A percentile compares a stretch with the other conserved stretches of the same genome.
phyloP scores from a whole-genome alignment of 2,329 filamentous ascomycete genomes.

The Aspergillus hortae region DNA sequence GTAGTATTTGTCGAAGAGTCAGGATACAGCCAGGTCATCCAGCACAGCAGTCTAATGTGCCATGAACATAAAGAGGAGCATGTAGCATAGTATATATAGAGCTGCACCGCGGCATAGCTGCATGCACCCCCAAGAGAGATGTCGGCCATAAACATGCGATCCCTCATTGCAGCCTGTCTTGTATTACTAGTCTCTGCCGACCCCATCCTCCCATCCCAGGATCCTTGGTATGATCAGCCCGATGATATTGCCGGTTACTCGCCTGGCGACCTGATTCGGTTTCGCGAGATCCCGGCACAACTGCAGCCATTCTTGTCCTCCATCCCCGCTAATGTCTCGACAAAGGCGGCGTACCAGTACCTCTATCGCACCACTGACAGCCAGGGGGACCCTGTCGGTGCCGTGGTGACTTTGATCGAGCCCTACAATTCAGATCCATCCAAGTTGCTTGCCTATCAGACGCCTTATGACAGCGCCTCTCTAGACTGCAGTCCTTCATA shows the following conservation, averaged over 20 bases:
- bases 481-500: slow-evolving; percentile 21
- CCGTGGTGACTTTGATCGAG: slow-evolving; percentile 36
- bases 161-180: neutral
- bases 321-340: slow-evolving; percentile 11
- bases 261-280: slow-evolving; percentile 11
- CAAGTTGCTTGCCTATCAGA: slow-evolving; percentile 41
- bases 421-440: slow-evolving; percentile 22
- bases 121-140: neutral
- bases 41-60: no score
- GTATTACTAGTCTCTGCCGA: neutral
- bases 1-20: neutral
- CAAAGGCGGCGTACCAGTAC: slow-evolving; percentile 13
- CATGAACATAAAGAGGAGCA: no score
- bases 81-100: no score
- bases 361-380: slow-evolving; percentile 20
- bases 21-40: neutral
- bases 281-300: slow-evolving; percentile 6
- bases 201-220: slow-evolving; percentile 9
- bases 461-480: slow-evolving; percentile 24
- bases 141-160: neutral
- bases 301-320: slow-evolving; percentile 6
- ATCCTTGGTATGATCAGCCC: slow-evolving; percentile 12
- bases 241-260: slow-evolving; percentile 10
- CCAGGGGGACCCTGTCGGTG: slow-evolving; percentile 13
- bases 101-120: neutral